These are phyloP conservation scores for Tulasnella sp. DNA, from an alignment of 768 basidiomycete genomes.

Conservation along the genomic window DNA sequence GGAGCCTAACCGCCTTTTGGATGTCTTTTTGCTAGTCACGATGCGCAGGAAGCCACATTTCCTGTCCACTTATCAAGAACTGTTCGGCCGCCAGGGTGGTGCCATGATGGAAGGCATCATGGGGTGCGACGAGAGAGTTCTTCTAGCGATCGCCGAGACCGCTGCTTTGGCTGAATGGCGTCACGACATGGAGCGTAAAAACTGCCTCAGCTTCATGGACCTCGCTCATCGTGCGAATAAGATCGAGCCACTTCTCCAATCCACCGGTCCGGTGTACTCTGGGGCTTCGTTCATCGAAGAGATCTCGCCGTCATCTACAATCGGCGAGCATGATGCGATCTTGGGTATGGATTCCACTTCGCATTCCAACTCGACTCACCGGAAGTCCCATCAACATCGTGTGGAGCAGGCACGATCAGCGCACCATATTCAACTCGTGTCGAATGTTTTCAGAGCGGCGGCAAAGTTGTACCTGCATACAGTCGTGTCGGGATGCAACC, in stretches of 20 bases:
- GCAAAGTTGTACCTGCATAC: conserved; percentile 68
- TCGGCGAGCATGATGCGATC: conserved; percentile 37
- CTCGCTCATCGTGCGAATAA: conserved; percentile 44
- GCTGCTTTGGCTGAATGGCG: conserved; percentile 61
- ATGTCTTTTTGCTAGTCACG: conserved; percentile 2
- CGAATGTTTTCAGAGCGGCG: conserved; percentile 56
- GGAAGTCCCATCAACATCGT: no score
- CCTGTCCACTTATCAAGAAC: conserved; percentile 40
- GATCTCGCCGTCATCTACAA: neutral
- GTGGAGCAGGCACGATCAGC: neutral
- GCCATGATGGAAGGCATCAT: conserved; percentile 73
- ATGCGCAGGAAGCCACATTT: conserved; percentile 46
- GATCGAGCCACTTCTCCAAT: conserved; percentile 7
- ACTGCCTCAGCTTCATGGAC: conserved; percentile 44
- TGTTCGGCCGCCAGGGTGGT: conserved; percentile 39
- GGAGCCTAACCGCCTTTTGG: neutral
- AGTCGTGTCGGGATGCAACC: conserved; percentile 64
- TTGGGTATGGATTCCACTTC: conserved; percentile 27
- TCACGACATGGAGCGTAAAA: conserved; percentile 22
- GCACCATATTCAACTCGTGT: conserved; percentile 29
- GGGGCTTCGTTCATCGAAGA: conserved; percentile 1
- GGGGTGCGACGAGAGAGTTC: conserved; percentile 70
- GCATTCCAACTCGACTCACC: conserved; percentile 20
- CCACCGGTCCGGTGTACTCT: conserved; percentile 9
- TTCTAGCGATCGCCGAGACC: conserved; percentile 70